Conservation (phyloP, 768 basidiomycete species). For the Mycena filopes region DNA sequence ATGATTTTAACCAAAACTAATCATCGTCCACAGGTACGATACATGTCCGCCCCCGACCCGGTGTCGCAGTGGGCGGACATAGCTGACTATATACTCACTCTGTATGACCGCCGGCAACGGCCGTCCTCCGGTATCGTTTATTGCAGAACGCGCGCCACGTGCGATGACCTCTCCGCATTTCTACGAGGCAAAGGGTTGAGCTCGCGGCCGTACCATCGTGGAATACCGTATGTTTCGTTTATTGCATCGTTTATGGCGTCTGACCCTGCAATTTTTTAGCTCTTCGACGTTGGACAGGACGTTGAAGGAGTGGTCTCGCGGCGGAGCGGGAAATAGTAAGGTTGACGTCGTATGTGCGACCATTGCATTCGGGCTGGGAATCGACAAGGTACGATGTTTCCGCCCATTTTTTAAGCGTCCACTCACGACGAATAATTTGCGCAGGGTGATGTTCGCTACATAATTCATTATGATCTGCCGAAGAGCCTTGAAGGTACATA, state of each 20-base stretch:
- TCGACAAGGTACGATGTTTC: conserved; percentile 66
- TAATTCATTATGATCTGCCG: conserved; percentile 85
- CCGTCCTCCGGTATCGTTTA: conserved; percentile 82
- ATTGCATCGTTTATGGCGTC: neutral
- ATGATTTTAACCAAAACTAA: no score
- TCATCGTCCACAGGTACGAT: conserved; percentile 64
- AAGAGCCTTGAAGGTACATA: conserved; percentile 82
- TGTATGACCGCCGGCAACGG: conserved; percentile 68
- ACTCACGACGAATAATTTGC: neutral
- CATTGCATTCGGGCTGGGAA: conserved; percentile 88
- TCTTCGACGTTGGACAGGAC: conserved; percentile 64
- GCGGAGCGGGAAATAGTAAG: conserved; percentile 60
- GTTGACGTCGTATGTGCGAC: conserved; percentile 80
- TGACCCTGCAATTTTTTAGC: conserved; percentile 42
- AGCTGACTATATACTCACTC: conserved; percentile 68
- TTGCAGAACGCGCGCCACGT: conserved; percentile 73
- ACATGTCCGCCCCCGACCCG: conserved; percentile 63
- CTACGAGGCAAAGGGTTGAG: conserved; percentile 75
- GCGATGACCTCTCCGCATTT: conserved; percentile 72
- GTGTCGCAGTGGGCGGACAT: conserved; percentile 72
- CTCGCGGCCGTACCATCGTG: conserved; percentile 80
- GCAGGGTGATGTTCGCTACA: conserved; percentile 57
- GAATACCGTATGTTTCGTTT: conserved; percentile 58
- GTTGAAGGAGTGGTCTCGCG: conserved; percentile 67
- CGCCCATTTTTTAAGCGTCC: neutral